A percentile compares a stretch with the other conserved stretches of the same genome.
Evolutionary conservation across 257 asterid genomes (phyloP).

Genomic region (Solanum sparsipilum): DNA sequence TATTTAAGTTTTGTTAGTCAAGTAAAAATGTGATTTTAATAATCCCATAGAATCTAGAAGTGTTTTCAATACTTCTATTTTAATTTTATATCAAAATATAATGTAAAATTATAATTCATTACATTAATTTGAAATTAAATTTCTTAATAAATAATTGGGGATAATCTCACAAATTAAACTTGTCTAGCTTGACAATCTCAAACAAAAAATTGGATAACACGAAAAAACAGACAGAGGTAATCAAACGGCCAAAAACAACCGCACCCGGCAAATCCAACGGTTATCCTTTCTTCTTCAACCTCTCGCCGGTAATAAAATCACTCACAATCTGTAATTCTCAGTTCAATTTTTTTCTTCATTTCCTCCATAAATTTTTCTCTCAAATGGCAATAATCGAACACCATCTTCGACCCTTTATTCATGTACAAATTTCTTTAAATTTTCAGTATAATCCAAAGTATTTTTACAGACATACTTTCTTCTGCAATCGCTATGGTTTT

Average conservation of each 20-base stretch:
- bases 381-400: constrained; percentile 11
- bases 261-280: constrained; percentile 41
- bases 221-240: constrained; percentile 2
- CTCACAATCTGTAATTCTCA: constrained; percentile 16
- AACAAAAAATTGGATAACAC: not conserved
- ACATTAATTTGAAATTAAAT: not conserved
- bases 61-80: too few relatives aligned
- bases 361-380: not conserved
- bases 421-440: constrained; percentile 43
- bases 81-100: too few relatives aligned
- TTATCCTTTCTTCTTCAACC: constrained; percentile 17
- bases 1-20: too few relatives aligned
- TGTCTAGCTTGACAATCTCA: not conserved
- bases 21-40: too few relatives aligned
- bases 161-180: not conserved
- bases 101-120: too few relatives aligned
- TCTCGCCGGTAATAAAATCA: constrained; percentile 25
- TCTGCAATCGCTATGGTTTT: constrained; percentile 33
- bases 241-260: constrained; percentile 31
- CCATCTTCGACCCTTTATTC: constrained; percentile 23
- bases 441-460: constrained; percentile 20
- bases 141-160: too few relatives aligned
- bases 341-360: not conserved
- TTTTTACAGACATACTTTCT: constrained; percentile 17
- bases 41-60: too few relatives aligned